Conservation (phyloP, 305 asterid genomes). For the Salvia sclarea region DNA sequence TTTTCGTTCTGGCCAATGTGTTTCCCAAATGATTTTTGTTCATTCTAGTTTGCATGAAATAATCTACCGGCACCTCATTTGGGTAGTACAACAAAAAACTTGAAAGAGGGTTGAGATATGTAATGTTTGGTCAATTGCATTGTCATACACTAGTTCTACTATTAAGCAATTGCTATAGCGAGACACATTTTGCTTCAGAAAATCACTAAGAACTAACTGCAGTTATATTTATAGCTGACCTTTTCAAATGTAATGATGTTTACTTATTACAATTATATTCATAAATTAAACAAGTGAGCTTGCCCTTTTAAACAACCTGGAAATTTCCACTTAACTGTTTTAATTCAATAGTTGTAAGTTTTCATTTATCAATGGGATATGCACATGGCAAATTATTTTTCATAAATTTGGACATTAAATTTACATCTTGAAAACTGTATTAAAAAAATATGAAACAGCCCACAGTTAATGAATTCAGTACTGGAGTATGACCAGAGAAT, state of each 20-base stretch:
- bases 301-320: background rate
- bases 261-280: background rate
- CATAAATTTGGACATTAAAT: background rate
- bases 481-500: no score
- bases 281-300: background rate
- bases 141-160: background rate
- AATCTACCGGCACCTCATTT: background rate
- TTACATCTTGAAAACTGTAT: background rate
- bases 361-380: constrained; percentile 9
- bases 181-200: background rate
- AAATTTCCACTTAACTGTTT: background rate
- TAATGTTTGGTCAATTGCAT: background rate
- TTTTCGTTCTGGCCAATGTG: background rate
- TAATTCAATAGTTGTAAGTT: background rate
- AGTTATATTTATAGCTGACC: background rate
- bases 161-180: background rate
- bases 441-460: no score
- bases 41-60: background rate
- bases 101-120: background rate
- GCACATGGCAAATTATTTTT: background rate
- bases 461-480: no score
- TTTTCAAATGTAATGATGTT: background rate
- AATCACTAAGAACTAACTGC: background rate
- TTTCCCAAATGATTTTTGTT: background rate
- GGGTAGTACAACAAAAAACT: background rate